Conservation (phyloP, 495 filamentous ascomycete species). For the Cercophora sp. region DNA sequence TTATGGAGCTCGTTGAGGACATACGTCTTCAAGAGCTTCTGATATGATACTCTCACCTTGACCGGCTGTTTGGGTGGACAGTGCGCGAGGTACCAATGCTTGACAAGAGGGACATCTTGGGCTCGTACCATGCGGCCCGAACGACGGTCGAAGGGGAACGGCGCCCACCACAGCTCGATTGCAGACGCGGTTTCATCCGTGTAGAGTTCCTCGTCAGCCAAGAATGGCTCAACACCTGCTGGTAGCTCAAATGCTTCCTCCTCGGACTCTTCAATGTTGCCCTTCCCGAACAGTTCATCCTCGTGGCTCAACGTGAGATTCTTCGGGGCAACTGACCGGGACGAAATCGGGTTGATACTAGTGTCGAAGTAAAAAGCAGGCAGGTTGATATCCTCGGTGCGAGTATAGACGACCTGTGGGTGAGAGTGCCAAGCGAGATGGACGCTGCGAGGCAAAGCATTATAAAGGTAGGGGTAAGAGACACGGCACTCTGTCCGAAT, state of each 20-base stretch:
- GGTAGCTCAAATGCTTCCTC: constrained; percentile 82
- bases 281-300: constrained; percentile 87
- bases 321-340: constrained; percentile 88
- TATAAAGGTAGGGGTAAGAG: constrained; percentile 91
- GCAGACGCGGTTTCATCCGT: constrained; percentile 88
- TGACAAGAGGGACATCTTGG: constrained; percentile 94
- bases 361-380: constrained; percentile 98
- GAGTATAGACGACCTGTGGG: constrained; percentile 87
- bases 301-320: constrained; percentile 91
- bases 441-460: constrained; percentile 91
- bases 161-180: constrained; percentile 97
- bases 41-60: constrained; percentile 98
- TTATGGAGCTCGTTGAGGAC: constrained; percentile 97
- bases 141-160: constrained; percentile 90
- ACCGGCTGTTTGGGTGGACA: constrained; percentile 84
- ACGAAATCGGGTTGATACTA: constrained; percentile 95
- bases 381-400: constrained; percentile 80
- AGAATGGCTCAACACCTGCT: constrained; percentile 75
- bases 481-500: constrained; percentile 96
- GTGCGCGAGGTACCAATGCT: constrained; percentile 98
- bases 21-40: constrained; percentile 94
- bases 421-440: constrained; percentile 91
- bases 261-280: constrained; percentile 72
- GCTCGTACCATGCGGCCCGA: constrained; percentile 98
- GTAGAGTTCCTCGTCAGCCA: constrained; percentile 85